These are phyloP conservation scores for Salmacisia buchloeana DNA, from an alignment of 1,284 basidiomycete species.

Conservation along the genomic window DNA sequence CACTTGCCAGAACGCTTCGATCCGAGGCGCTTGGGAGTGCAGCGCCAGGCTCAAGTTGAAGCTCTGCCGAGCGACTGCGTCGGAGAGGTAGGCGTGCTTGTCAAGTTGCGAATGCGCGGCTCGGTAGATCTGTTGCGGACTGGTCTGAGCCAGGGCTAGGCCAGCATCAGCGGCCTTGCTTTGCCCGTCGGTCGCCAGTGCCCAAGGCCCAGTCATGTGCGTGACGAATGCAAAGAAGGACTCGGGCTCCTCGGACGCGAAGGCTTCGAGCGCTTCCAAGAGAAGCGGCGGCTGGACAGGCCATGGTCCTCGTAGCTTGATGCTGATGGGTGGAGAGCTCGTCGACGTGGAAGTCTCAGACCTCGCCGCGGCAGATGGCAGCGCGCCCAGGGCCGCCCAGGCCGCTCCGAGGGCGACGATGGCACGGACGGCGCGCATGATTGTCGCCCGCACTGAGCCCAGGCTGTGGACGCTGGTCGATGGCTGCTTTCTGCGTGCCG, in stretches of 20 bases:
- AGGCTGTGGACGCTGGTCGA: too few relatives aligned
- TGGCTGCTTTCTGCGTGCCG: too few relatives aligned
- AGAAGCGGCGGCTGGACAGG: slow-evolving; percentile 63
- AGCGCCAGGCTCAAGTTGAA: slow-evolving; percentile 36
- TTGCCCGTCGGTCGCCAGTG: background rate
- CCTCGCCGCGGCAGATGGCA: too few relatives aligned
- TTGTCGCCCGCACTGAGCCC: too few relatives aligned
- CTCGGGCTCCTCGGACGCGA: slow-evolving; percentile 19
- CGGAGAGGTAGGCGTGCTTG: slow-evolving; percentile 7
- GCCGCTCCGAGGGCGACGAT: background rate
- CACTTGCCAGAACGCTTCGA: slow-evolving; percentile 41
- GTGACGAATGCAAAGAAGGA: slow-evolving; percentile 31
- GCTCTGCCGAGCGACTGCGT: slow-evolving; percentile 14
- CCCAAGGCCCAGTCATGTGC: slow-evolving; percentile 16
- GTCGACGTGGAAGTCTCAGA: slow-evolving; percentile 16
- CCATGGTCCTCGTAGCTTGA: slow-evolving; percentile 76
- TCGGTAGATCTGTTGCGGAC: slow-evolving; percentile 11
- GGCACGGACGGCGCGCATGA: background rate
- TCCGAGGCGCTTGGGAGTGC: slow-evolving; percentile 28
- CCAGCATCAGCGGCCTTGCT: background rate
- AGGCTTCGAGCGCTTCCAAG: slow-evolving; percentile 74
- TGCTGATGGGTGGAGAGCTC: slow-evolving; percentile 65
- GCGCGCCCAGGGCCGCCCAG: background rate
- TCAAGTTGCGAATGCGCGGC: slow-evolving; percentile 5
- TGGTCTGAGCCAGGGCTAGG: background rate